phyloP scores from a whole-genome alignment of 2,329 filamentous ascomycete species.

The Domatiomyces globalis region DNA sequence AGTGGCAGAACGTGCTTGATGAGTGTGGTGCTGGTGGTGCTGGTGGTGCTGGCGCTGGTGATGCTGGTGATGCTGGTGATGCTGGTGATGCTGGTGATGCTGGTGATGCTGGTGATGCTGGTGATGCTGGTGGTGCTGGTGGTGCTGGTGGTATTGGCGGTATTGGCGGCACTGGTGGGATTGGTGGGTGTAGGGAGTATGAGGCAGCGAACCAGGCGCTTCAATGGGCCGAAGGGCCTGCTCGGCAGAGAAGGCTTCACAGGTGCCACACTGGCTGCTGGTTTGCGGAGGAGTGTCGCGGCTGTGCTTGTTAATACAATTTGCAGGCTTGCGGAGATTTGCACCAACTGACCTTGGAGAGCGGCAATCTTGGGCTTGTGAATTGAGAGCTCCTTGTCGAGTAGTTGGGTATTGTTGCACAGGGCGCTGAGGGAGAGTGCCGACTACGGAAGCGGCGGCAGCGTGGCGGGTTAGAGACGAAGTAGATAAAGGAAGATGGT shows the following conservation, averaged over 20 bases:
- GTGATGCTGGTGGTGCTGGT: no score
- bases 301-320: slow-evolving; percentile 16
- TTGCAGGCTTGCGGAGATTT: slow-evolving; percentile 15
- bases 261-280: no score
- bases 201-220: neutral
- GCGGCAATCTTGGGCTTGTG: neutral
- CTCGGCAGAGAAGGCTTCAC: no score
- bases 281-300: no score
- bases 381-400: neutral
- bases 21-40: neutral
- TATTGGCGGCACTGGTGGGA: no score
- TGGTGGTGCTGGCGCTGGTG: neutral
- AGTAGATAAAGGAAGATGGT: neutral
- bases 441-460: no score
- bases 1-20: slow-evolving; percentile 21
- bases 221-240: neutral
- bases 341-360: slow-evolving; percentile 14
- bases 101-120: no score
- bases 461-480: neutral
- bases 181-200: no score
- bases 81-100: no score
- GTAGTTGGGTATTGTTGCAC: neutral
- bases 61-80: no score
- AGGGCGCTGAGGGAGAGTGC: no score
- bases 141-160: no score